Evolutionary conservation across 108 stramenopile species (phyloP).

Genomic region (Cyclotella kingstonii): DNA sequence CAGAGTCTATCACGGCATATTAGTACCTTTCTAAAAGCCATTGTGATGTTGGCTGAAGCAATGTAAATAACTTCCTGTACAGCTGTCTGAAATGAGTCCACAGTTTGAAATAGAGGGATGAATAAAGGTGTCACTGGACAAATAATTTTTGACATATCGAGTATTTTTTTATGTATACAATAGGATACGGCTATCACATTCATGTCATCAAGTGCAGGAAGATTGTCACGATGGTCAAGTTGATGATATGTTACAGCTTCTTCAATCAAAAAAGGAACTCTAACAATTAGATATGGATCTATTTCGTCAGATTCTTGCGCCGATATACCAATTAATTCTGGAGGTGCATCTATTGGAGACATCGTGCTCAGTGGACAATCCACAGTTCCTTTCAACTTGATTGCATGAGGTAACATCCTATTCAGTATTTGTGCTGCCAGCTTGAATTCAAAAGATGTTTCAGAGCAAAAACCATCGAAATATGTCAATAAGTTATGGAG

Average conservation of each 20-base stretch:
- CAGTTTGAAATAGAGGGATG: slow-evolving; percentile 57
- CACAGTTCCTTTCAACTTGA: neutral
- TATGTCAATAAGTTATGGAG: neutral
- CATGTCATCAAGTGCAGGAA: slow-evolving; percentile 19
- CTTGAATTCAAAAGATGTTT: slow-evolving; percentile 30
- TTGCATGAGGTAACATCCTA: neutral
- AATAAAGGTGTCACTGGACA: slow-evolving; percentile 72
- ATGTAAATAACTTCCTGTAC: too few relatives aligned
- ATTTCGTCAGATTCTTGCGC: neutral
- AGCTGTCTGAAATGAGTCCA: too few relatives aligned
- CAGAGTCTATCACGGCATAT: slow-evolving; percentile 64
- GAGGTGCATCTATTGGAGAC: too few relatives aligned
- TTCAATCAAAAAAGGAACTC: slow-evolving; percentile 30
- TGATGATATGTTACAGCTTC: slow-evolving; percentile 40
- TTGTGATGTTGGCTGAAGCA: neutral
- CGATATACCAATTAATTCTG: neutral
- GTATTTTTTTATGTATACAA: slow-evolving; percentile 45
- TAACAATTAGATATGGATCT: neutral
- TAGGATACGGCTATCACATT: slow-evolving; percentile 67
- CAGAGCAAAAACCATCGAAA: slow-evolving; percentile 38
- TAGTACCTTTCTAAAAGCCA: slow-evolving; percentile 20
- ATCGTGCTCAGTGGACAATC: neutral
- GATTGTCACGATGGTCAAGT: slow-evolving; percentile 4
- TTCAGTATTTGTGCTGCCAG: slow-evolving; percentile 7
- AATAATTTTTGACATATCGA: slow-evolving; percentile 49